phyloP scores from a whole-genome alignment of 495 filamentous ascomycete genomes.

The Penicillium pulvis region DNA sequence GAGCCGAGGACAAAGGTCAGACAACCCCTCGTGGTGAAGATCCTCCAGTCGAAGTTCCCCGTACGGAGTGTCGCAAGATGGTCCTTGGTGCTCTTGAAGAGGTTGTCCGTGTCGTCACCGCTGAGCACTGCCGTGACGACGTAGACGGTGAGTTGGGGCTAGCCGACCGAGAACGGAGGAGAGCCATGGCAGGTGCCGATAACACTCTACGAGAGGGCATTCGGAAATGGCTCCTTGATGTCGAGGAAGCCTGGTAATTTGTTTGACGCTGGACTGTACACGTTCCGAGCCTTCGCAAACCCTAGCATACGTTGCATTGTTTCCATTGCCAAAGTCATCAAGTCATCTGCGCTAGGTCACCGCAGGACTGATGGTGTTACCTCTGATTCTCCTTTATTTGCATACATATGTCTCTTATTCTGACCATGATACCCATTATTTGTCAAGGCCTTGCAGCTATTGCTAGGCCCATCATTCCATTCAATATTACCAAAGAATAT shows the following conservation, averaged over 20 bases:
- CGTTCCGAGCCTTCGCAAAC: background rate
- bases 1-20: conserved; percentile 32
- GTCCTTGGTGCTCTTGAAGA: conserved; percentile 66
- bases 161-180: conserved; percentile 41
- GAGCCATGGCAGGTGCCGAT: conserved; percentile 44
- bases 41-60: conserved; percentile 51
- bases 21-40: conserved; percentile 31
- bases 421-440: conserved; percentile 35
- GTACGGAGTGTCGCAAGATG: conserved; percentile 61
- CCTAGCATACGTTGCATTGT: background rate
- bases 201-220: conserved; percentile 66
- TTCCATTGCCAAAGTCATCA: background rate
- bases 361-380: conserved; percentile 1
- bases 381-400: conserved; percentile 6
- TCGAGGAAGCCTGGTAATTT: conserved; percentile 52
- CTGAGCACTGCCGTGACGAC: conserved; percentile 53
- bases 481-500: conserved; percentile 1
- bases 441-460: conserved; percentile 9
- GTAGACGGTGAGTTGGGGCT: conserved; percentile 38
- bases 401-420: conserved; percentile 18
- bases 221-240: conserved; percentile 62
- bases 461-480: conserved; percentile 8
- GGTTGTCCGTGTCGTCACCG: conserved; percentile 61
- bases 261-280: conserved; percentile 5
- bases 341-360: background rate